Evolutionary conservation across 1,284 basidiomycete genomes (phyloP).

Genomic region (Taiwanofungus camphoratus): DNA sequence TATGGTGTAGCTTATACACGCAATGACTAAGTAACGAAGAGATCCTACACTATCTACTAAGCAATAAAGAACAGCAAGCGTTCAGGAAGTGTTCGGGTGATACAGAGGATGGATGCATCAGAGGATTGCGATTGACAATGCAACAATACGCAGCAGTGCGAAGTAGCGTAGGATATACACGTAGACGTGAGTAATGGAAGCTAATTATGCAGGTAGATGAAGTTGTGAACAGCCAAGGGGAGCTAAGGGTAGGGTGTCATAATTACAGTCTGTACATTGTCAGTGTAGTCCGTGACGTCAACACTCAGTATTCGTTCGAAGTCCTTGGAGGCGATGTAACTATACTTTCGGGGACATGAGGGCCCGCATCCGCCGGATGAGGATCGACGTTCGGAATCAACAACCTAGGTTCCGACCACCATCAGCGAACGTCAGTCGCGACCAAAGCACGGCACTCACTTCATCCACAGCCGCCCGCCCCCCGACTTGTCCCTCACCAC

Average conservation of each 20-base stretch:
- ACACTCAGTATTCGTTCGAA: conserved; percentile 1
- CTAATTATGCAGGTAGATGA: neutral
- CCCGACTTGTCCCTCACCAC: conserved; percentile 56
- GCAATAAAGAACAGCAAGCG: too few species aligned
- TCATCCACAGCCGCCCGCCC: conserved; percentile 57
- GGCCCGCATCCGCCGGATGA: neutral
- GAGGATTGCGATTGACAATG: neutral
- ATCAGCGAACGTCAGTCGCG: neutral
- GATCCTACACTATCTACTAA: too few species aligned
- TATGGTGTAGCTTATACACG: neutral
- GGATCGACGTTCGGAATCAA: conserved; percentile 10
- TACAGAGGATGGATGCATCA: too few species aligned
- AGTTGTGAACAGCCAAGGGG: neutral
- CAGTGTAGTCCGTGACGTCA: neutral
- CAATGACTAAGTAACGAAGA: neutral
- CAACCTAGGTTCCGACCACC: conserved; percentile 4
- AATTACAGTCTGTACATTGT: neutral
- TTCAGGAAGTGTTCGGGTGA: too few species aligned
- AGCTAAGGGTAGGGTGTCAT: neutral
- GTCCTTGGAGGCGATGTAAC: neutral
- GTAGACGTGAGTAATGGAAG: neutral
- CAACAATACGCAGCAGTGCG: neutral
- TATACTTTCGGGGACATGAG: neutral
- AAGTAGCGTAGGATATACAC: neutral
- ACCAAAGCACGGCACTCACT: conserved; percentile 32